Percentiles rank a stretch among this genome's conserved stretches.
These are phyloP conservation scores for Quercus lobata DNA, from an alignment of 331 rosid genomes.

Conservation along the genomic window DNA sequence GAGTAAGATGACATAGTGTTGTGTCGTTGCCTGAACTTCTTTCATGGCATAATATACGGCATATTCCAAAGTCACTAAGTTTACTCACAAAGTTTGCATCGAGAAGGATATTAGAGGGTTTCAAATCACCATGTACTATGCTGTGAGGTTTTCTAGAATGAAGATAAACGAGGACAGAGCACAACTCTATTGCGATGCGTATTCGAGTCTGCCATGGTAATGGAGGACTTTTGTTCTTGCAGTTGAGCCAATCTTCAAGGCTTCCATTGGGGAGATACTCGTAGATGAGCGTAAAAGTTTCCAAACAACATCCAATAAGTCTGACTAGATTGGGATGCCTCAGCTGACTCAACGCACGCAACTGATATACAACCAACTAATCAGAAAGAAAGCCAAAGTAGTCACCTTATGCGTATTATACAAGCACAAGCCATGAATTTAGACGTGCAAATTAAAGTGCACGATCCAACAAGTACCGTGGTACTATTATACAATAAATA, in stretches of 20 bases:
- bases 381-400: not conserved
- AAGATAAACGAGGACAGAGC: constrained; percentile 78
- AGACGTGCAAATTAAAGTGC: too few species aligned
- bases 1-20: constrained; percentile 8
- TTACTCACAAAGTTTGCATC: constrained; percentile 67
- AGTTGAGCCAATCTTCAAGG: constrained; percentile 75
- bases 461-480: too few species aligned
- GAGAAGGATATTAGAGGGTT: constrained; percentile 79
- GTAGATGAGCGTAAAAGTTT: constrained; percentile 58
- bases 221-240: constrained; percentile 58
- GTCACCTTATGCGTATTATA: too few species aligned
- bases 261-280: constrained; percentile 88
- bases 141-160: constrained; percentile 70
- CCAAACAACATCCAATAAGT: constrained; percentile 77
- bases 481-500: too few species aligned
- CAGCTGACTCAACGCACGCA: constrained; percentile 64
- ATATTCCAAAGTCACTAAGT: constrained; percentile 89
- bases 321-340: constrained; percentile 81
- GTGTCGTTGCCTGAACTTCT: constrained; percentile 28
- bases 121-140: constrained; percentile 82
- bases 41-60: constrained; percentile 39
- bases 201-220: constrained; percentile 80
- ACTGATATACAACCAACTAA: constrained; percentile 38
- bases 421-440: too few species aligned
- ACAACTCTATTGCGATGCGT: constrained; percentile 64